phyloP scores from a whole-genome alignment of 805 yeast species.

The Pichia eremophila region DNA sequence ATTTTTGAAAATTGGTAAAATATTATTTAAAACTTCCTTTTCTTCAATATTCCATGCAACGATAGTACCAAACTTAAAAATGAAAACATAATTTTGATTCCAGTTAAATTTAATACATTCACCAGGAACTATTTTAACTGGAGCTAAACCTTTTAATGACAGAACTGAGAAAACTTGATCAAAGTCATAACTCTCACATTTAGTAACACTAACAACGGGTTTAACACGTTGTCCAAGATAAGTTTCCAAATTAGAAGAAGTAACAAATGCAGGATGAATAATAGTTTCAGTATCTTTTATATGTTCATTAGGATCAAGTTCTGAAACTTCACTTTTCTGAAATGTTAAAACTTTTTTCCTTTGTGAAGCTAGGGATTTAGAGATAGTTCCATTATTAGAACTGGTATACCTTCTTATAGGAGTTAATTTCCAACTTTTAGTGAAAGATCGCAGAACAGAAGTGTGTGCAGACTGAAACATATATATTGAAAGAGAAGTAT shows the following conservation, averaged over 20 bases:
- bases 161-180: slow-evolving; percentile 32
- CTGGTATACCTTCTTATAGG: neutral
- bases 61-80: slow-evolving; percentile 68
- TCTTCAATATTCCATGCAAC: slow-evolving; percentile 81
- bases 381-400: neutral
- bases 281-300: neutral
- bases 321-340: neutral
- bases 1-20: slow-evolving; percentile 42
- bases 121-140: slow-evolving; percentile 29
- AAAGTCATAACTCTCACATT: slow-evolving; percentile 65
- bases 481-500: too few relatives aligned
- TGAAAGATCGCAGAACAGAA: too few relatives aligned
- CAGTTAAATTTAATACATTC: slow-evolving; percentile 54
- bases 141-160: slow-evolving; percentile 27
- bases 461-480: too few relatives aligned
- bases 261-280: slow-evolving; percentile 14
- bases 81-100: slow-evolving; percentile 33
- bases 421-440: neutral
- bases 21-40: slow-evolving; percentile 31
- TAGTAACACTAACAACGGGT: slow-evolving; percentile 60
- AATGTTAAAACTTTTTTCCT: slow-evolving; percentile 10
- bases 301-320: neutral
- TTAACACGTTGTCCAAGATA: slow-evolving; percentile 9
- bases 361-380: slow-evolving; percentile 3
- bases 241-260: slow-evolving; percentile 1